Base-by-base conservation (phyloP, 2,329 filamentous ascomycete genomes). In the Fusarium abutilonis region DNA sequence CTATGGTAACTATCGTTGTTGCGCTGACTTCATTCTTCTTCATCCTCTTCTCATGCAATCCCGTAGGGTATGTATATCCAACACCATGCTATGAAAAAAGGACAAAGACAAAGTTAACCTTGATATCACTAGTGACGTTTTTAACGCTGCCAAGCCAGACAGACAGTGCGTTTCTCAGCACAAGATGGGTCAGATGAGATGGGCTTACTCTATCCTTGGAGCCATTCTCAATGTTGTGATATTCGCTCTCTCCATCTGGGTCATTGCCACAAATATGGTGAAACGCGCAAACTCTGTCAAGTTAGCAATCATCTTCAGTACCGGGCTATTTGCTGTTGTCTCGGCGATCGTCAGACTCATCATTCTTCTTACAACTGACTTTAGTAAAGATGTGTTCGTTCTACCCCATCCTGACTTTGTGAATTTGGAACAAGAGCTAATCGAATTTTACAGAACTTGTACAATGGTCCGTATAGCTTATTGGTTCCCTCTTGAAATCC, bases 401-500 rank as follows among this genome's bases (percentile, higher is more conserved):
- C 19, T 23, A n/a, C 13, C 4, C 19, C n/a, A 9, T 17, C 8
- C 17, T 17, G 3, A n/a, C 44, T 14, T 3, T 8, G 4, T 9
- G 10, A 15, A 21, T 9, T 8, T 15, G 19, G 6, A 5, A 10
- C 7, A 9, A 21, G 11, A 28, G 2, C 46, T 66, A 19, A 66
- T 32, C 49, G 4, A 6, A 19, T 7, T 15, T 13, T 21, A 9
- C 21, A 78, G 75, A 26, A 79, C 77, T 3, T 76, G 73, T 58
- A 72, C 74, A 15, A 77, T 79, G 67, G 63, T 72, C 13, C 72
- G 62, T 6, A 69, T 74, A n/a, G 72, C 68, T 28, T 64, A 74
- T 9, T 80, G 76, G 77, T 79, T 76, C 8, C 73, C 77, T 46
- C 65, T 79, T 6, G 78, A 80, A 60, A 70, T 73, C 39, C 77